phyloP scores from a whole-genome alignment of 495 filamentous ascomycete genomes.

The Podospora appendiculata region DNA sequence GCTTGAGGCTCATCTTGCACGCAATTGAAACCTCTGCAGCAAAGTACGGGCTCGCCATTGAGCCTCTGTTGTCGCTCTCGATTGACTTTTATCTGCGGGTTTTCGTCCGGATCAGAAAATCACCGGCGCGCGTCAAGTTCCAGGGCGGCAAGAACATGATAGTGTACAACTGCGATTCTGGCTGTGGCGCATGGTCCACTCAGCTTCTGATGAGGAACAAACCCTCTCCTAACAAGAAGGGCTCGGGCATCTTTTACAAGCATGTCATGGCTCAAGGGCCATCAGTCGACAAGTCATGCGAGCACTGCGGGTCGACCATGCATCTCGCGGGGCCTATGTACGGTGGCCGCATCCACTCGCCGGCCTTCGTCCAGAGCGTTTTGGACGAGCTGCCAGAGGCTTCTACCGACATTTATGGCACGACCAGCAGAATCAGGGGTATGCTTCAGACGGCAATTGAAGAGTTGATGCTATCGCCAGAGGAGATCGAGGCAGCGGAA shows the following conservation, averaged over 20 bases:
- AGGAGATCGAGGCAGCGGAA: constrained; percentile 14
- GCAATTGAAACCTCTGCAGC: constrained; percentile 69
- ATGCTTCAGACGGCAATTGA: constrained; percentile 86
- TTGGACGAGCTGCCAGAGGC: constrained; percentile 57
- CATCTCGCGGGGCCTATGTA: constrained; percentile 93
- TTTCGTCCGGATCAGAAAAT: constrained; percentile 75
- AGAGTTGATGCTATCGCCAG: constrained; percentile 43
- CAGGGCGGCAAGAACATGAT: constrained; percentile 84
- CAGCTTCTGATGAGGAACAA: constrained; percentile 66
- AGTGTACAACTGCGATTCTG: constrained; percentile 81
- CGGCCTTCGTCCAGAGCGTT: constrained; percentile 68
- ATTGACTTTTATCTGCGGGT: constrained; percentile 94
- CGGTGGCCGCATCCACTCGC: constrained; percentile 79
- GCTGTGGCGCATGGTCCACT: constrained; percentile 80
- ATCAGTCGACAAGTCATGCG: constrained; percentile 50
- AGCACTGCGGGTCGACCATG: constrained; percentile 79
- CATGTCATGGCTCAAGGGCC: constrained; percentile 65
- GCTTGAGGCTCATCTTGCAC: constrained; percentile 77
- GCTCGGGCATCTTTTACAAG: constrained; percentile 61
- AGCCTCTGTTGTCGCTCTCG: constrained; percentile 83
- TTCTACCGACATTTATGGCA: constrained; percentile 61
- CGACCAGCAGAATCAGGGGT: constrained; percentile 71
- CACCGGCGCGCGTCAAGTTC: constrained; percentile 79
- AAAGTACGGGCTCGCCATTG: constrained; percentile 82
- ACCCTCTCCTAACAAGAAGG: constrained; percentile 56